These are phyloP conservation scores for Boletus vermiculosoides DNA, from an alignment of 768 basidiomycete genomes.

Conservation along the genomic window DNA sequence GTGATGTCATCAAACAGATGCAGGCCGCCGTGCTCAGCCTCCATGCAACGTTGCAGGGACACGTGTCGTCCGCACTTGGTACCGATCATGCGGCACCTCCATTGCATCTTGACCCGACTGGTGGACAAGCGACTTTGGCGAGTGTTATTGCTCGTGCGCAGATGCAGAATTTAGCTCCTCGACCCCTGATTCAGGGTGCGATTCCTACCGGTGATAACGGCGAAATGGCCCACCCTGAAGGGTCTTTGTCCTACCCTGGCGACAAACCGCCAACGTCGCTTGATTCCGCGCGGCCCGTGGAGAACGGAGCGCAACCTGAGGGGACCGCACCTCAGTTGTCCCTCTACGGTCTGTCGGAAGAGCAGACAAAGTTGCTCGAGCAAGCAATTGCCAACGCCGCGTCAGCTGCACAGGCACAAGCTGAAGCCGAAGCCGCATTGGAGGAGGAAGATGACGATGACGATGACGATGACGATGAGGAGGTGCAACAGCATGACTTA, in stretches of 20 bases:
- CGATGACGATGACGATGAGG: slow-evolving; percentile 45
- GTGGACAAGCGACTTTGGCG: slow-evolving; percentile 65
- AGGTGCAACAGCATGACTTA: slow-evolving; percentile 25
- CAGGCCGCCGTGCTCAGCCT: slow-evolving; percentile 54
- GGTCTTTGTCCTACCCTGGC: slow-evolving; percentile 4
- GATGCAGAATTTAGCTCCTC: slow-evolving; percentile 41
- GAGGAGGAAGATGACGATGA: slow-evolving; percentile 67
- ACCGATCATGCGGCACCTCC: slow-evolving; percentile 33
- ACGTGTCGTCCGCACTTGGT: slow-evolving; percentile 58
- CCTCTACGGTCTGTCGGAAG: slow-evolving; percentile 69
- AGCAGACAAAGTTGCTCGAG: slow-evolving; percentile 67
- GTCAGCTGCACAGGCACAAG: slow-evolving; percentile 72
- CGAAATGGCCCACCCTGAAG: slow-evolving; percentile 9
- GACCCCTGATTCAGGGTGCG: slow-evolving; percentile 11
- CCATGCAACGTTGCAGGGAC: slow-evolving; percentile 53
- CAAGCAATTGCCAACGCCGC: slow-evolving; percentile 74
- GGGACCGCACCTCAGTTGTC: slow-evolving; percentile 46
- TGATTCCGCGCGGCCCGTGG: slow-evolving; percentile 7
- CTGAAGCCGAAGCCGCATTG: slow-evolving; percentile 72
- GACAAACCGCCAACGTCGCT: slow-evolving; percentile 6
- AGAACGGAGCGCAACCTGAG: slow-evolving; percentile 6
- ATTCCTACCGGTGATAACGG: slow-evolving; percentile 1
- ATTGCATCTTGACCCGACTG: slow-evolving; percentile 42
- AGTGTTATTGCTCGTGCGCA: slow-evolving; percentile 74
- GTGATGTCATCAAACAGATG: slow-evolving; percentile 44